Evolutionary conservation across 2,329 filamentous ascomycete genomes (phyloP).

Genomic region (Endocalyx cinctus): DNA sequence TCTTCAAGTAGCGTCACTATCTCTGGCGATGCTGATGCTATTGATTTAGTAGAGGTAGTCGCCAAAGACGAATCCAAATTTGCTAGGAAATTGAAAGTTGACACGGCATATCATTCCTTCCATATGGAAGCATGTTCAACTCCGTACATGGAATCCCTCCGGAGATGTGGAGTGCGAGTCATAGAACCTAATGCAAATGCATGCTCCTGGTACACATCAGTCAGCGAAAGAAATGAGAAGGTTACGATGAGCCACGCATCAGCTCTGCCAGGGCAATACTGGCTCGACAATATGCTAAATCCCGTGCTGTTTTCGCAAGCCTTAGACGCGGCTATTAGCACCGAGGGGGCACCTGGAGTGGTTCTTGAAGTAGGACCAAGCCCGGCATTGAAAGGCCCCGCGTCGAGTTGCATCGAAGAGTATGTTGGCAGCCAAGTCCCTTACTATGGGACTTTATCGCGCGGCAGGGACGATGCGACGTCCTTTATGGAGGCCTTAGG

Average conservation of each 20-base stretch:
- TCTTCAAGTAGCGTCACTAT: constrained; percentile 10
- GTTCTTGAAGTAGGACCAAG: constrained; percentile 11
- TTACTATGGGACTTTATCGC: constrained; percentile 6
- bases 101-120: constrained; percentile 15
- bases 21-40: constrained; percentile 15
- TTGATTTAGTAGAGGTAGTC: constrained; percentile 5
- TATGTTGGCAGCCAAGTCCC: constrained; percentile 1
- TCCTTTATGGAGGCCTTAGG: constrained; percentile 3
- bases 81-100: constrained; percentile 8
- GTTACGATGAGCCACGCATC: constrained; percentile 2
- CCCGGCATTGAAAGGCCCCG: constrained; percentile 11
- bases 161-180: constrained; percentile 2
- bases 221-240: constrained; percentile 1
- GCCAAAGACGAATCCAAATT: constrained; percentile 14
- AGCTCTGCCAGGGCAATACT: constrained; percentile 6
- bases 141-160: constrained; percentile 6
- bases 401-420: constrained; percentile 5
- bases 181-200: constrained; percentile 1
- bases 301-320: constrained; percentile 12
- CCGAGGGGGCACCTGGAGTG: constrained; percentile 3
- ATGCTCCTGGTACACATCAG: constrained; percentile 5
- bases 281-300: constrained; percentile 8
- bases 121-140: constrained; percentile 11
- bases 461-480: constrained; percentile 4
- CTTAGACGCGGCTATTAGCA: constrained; percentile 2